These are phyloP conservation scores for Austroboletus niveus DNA, from an alignment of 1,284 basidiomycete genomes.

Conservation along the genomic window DNA sequence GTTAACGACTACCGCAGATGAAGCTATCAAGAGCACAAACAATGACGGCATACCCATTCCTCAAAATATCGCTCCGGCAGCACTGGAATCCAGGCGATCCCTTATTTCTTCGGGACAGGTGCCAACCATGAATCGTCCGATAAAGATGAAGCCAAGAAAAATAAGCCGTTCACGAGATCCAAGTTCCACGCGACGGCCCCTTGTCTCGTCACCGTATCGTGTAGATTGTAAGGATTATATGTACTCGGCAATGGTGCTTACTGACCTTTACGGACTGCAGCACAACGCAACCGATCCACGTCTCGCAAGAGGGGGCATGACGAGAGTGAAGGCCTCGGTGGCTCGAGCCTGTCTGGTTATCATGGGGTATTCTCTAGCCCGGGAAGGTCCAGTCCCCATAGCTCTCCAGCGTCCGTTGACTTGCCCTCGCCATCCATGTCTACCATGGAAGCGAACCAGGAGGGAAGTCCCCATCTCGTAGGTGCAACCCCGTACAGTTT, in stretches of 20 bases:
- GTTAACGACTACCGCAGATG: conserved; percentile 62
- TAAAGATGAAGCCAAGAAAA: conserved; percentile 54
- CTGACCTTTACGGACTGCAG: conserved; percentile 37
- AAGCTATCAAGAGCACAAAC: conserved; percentile 51
- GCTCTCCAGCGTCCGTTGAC: conserved; percentile 70
- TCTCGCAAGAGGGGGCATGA: conserved; percentile 71
- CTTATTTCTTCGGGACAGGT: conserved; percentile 27
- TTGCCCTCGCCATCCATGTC: conserved; percentile 65
- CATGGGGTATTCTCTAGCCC: conserved; percentile 56
- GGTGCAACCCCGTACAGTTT: conserved; percentile 38
- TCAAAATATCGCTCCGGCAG: conserved; percentile 35
- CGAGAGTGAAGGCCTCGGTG: conserved; percentile 49
- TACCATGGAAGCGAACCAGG: conserved; percentile 35
- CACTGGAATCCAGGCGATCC: conserved; percentile 50
- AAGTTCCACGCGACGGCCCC: conserved; percentile 53
- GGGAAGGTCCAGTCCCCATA: conserved; percentile 58
- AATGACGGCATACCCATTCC: conserved; percentile 28
- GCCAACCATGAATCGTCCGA: conserved; percentile 42
- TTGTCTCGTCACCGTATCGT: conserved; percentile 63
- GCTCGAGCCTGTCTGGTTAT: conserved; percentile 36
- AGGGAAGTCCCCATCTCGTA: conserved; percentile 45
- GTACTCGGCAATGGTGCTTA: conserved; percentile 7
- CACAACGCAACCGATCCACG: conserved; percentile 67
- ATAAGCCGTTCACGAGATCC: conserved; percentile 61
- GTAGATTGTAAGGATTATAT: conserved; percentile 55